Percentiles rank a stretch among this genome's conserved stretches.
Conservation (phyloP, 2,329 filamentous ascomycete species). For the Calonectria montana region DNA sequence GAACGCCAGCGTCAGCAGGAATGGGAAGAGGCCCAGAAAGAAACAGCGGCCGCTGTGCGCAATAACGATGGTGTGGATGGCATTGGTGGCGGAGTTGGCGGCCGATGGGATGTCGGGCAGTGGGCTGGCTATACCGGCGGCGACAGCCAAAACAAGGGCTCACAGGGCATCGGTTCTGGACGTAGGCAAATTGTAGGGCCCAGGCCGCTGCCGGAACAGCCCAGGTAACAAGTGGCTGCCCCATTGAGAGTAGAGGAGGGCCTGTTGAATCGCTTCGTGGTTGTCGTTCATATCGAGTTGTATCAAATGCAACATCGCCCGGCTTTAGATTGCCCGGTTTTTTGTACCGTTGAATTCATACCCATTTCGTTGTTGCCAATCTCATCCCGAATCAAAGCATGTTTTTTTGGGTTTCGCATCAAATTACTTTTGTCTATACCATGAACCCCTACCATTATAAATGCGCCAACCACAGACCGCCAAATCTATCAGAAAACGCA, state of each 20-base stretch:
- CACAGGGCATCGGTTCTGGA: constrained; percentile 74
- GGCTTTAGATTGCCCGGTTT: neutral
- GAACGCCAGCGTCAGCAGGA: constrained; percentile 81
- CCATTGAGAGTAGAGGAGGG: neutral
- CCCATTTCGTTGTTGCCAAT: neutral
- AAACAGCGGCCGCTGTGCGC: constrained; percentile 66
- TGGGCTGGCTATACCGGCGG: constrained; percentile 81
- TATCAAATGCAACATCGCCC: neutral
- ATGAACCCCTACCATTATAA: neutral
- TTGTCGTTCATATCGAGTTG: constrained; percentile 2
- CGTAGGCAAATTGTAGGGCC: constrained; percentile 85
- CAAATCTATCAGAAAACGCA: neutral
- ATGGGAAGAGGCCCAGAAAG: constrained; percentile 82
- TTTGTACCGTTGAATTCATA: neutral
- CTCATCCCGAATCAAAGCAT: neutral
- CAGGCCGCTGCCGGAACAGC: constrained; percentile 67
- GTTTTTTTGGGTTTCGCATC: too few relatives aligned
- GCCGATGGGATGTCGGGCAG: constrained; percentile 81
- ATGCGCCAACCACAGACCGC: neutral
- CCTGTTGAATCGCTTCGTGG: neutral
- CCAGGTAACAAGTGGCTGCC: constrained; percentile 31
- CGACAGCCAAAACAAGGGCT: constrained; percentile 77
- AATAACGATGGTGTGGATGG: constrained; percentile 68
- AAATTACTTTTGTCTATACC: constrained; percentile 11
- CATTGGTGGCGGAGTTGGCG: constrained; percentile 73